Conservation (phyloP, 345 rosid species). For the Microcos paniculata region DNA sequence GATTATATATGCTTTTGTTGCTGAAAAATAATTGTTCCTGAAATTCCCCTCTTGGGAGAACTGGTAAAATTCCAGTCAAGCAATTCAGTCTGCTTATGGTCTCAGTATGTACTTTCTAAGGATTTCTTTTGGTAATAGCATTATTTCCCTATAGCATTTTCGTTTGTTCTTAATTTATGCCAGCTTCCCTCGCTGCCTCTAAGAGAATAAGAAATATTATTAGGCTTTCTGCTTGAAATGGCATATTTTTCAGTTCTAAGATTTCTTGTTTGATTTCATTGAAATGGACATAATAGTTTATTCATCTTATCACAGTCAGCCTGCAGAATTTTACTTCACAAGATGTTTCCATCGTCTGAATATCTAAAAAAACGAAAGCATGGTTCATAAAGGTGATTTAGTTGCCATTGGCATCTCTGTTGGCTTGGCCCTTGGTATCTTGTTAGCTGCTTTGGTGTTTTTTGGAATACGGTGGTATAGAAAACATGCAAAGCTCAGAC, state of each 20-base stretch:
- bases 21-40: not conserved
- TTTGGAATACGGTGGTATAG: constrained; percentile 64
- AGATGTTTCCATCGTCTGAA: constrained; percentile 46
- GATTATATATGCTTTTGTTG: not conserved
- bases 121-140: not conserved
- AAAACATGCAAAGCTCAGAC: constrained; percentile 46
- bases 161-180: not conserved
- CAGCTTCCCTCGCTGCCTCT: not conserved
- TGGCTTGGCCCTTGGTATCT: constrained; percentile 74
- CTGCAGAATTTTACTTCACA: constrained; percentile 32
- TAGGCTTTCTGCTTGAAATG: not conserved
- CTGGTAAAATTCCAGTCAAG: not conserved
- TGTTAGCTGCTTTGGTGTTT: constrained; percentile 67
- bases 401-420: constrained; percentile 65
- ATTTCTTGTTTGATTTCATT: not conserved
- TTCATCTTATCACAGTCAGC: constrained; percentile 22
- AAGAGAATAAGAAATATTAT: not conserved
- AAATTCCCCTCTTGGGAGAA: not conserved
- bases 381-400: constrained; percentile 50
- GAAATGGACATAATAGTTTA: not conserved
- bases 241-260: not conserved
- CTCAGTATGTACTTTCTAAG: not conserved
- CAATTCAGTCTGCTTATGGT: not conserved
- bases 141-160: not conserved
- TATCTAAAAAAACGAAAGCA: constrained; percentile 42